Base-by-base conservation (phyloP, 495 filamentous ascomycete species). In the Hypoxylon perforatum region DNA sequence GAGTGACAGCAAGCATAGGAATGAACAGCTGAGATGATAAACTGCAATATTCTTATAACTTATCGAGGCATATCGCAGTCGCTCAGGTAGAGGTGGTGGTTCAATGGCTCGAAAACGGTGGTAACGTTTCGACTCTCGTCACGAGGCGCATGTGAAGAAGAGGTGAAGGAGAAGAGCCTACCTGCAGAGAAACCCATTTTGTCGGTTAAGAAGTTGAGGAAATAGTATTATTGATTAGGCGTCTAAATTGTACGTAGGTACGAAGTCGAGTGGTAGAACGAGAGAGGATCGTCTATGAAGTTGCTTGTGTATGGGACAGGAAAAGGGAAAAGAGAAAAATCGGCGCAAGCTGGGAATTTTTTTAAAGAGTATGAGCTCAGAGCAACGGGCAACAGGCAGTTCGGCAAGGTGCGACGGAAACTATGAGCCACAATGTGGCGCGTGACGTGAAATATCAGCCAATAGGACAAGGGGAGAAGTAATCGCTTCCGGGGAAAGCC, bases 251-350 rank as follows among this genome's bases (percentile, higher is more conserved):
- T 52, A 70, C 53, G 55, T 41, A 56, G 28, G 36, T 75, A 76
- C 75, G 44, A 18, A 39, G 50, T 66, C 46, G 69, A 61, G 45
- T 63, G n/a, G 36, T 35, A 77, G 72, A 78, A 81, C 79, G 70
- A 74, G 70, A 76, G 59, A 76, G 74, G 73, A 78, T 81, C 70
- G 77, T 74, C 81, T 82, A 84, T 78, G 67, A 80, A 79, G 76
- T 73, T 60, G 46, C 60, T 59, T 45, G 49, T 57, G 54, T 63
- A 63, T 61, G 57, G 25, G 67, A 63, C 51, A 69, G 33, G 49
- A 51, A 59, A 73, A 66, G 67, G 57, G 53, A 76, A 70, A 52
- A 56, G 50, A 68, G 69, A 64, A 74, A 66, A 69, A 70, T 72
- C 63, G 74, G 71, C 63, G 65, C 67, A 80, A 68, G 79, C 79